Evolutionary conservation across 345 rosid species (phyloP).

Genomic region (Syzygium aqueum): DNA sequence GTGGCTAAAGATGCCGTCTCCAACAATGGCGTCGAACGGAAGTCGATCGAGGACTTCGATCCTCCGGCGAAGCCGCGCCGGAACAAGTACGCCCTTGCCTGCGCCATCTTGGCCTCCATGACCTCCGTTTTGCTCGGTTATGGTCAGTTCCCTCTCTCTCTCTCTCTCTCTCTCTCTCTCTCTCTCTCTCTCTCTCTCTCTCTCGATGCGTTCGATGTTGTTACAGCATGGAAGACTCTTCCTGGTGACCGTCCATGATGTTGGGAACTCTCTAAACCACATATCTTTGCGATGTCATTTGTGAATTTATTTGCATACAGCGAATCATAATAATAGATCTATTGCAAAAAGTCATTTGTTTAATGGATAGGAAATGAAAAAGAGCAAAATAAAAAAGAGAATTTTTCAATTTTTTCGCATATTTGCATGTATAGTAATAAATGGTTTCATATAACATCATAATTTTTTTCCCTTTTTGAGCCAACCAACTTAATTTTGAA

Average conservation of each 20-base stretch:
- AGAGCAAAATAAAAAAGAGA: not conserved
- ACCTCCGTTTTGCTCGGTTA: slow-evolving; percentile 75
- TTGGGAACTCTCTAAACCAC: too few species aligned
- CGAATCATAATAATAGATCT: not conserved
- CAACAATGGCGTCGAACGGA: not conserved
- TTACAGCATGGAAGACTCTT: too few species aligned
- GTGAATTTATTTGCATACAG: too few species aligned
- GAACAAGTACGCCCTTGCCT: slow-evolving; percentile 52
- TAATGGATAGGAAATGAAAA: not conserved
- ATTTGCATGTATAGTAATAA: not conserved
- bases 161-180: not conserved
- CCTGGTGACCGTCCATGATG: too few species aligned
- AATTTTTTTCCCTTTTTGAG: not conserved
- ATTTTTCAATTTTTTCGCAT: not conserved
- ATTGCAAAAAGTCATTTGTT: not conserved
- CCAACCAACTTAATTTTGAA: not conserved
- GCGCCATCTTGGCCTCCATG: slow-evolving; percentile 67
- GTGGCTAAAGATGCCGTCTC: not conserved
- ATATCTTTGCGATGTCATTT: too few species aligned
- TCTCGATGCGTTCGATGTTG: too few species aligned
- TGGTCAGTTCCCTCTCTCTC: slow-evolving; percentile 23
- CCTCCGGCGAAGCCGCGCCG: slow-evolving; percentile 36
- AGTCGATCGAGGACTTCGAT: slow-evolving; percentile 26
- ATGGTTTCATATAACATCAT: not conserved
- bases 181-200: too few species aligned